These are phyloP conservation scores for Pythium chondricola DNA, from an alignment of 352 stramenopile species.

Conservation along the genomic window DNA sequence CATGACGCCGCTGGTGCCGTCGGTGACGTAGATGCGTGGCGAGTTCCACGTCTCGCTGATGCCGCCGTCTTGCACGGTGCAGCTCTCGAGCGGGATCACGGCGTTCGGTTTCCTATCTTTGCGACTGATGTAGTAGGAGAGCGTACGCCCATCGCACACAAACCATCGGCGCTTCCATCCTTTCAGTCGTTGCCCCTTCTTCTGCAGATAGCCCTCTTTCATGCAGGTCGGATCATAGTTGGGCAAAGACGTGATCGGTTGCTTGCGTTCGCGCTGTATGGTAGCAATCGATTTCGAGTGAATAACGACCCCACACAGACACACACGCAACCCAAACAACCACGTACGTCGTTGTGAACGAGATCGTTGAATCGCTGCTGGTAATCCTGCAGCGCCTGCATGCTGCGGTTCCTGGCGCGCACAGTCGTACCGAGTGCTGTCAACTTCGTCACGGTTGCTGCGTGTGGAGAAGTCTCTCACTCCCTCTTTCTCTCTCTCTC, in stretches of 20 bases:
- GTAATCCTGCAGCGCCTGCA: slow-evolving; percentile 74
- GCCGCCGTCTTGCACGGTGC: slow-evolving; percentile 74
- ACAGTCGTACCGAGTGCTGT: slow-evolving; percentile 6
- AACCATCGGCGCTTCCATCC: slow-evolving; percentile 84
- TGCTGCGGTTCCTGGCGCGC: slow-evolving; percentile 1
- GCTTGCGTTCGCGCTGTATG: slow-evolving; percentile 58
- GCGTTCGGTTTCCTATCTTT: slow-evolving; percentile 80
- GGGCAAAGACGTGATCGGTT: slow-evolving; percentile 34
- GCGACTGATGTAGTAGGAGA: slow-evolving; percentile 79
- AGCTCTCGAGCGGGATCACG: slow-evolving; percentile 72
- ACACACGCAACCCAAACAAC: slow-evolving; percentile 1
- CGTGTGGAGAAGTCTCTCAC: not conserved
- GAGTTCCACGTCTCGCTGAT: slow-evolving; percentile 85
- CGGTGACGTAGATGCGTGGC: slow-evolving; percentile 78
- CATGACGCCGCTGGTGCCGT: slow-evolving; percentile 63
- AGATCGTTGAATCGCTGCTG: slow-evolving; percentile 76
- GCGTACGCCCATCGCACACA: slow-evolving; percentile 71
- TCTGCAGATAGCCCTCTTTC: slow-evolving; percentile 83
- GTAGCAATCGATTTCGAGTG: too few species aligned
- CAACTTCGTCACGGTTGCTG: slow-evolving; percentile 4
- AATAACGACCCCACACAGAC: too few species aligned
- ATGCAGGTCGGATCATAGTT: slow-evolving; percentile 60
- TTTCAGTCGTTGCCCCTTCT: slow-evolving; percentile 79
- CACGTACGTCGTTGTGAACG: slow-evolving; percentile 55
- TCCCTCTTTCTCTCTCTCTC: too few species aligned